Evolutionary conservation across 192 early-diverging fungal genomes (phyloP).

Genomic region (Backusella tuberculispora): DNA sequence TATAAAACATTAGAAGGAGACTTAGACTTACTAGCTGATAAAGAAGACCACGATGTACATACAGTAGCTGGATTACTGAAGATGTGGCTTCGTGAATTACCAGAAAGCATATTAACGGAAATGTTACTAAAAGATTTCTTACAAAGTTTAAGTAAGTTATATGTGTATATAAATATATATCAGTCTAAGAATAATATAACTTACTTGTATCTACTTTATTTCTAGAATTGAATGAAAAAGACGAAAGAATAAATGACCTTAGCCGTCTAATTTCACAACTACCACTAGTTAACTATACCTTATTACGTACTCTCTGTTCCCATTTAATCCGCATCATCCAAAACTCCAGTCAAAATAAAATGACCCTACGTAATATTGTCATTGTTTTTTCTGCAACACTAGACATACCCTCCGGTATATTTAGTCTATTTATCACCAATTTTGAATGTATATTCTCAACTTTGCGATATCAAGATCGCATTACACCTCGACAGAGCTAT

Average conservation of each 20-base stretch:
- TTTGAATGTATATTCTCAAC: slow-evolving; percentile 82
- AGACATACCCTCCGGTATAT: slow-evolving; percentile 91
- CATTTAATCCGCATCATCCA: slow-evolving; percentile 92
- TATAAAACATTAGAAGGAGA: slow-evolving; percentile 62
- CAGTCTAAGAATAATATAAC: not conserved
- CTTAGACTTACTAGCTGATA: slow-evolving; percentile 62
- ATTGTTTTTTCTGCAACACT: slow-evolving; percentile 97
- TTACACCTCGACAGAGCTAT: not conserved
- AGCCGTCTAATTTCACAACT: slow-evolving; percentile 75
- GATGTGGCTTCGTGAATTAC: slow-evolving; percentile 89
- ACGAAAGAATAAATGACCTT: slow-evolving; percentile 80
- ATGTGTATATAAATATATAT: not conserved
- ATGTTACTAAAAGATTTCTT: slow-evolving; percentile 81
- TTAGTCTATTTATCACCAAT: slow-evolving; percentile 87
- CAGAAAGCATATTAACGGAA: slow-evolving; percentile 84
- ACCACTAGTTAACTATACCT: slow-evolving; percentile 88
- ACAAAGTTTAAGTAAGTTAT: slow-evolving; percentile 67
- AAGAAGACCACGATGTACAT: slow-evolving; percentile 85
- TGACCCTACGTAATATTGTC: slow-evolving; percentile 94
- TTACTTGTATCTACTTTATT: not conserved
- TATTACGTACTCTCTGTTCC: slow-evolving; percentile 82
- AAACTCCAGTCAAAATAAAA: slow-evolving; percentile 85
- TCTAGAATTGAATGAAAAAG: slow-evolving; percentile 73
- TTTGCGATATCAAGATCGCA: not conserved
- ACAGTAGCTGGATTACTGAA: slow-evolving; percentile 92